Evolutionary conservation across 208 protist species (phyloP).

Genomic region (Naegleria fowleri): DNA sequence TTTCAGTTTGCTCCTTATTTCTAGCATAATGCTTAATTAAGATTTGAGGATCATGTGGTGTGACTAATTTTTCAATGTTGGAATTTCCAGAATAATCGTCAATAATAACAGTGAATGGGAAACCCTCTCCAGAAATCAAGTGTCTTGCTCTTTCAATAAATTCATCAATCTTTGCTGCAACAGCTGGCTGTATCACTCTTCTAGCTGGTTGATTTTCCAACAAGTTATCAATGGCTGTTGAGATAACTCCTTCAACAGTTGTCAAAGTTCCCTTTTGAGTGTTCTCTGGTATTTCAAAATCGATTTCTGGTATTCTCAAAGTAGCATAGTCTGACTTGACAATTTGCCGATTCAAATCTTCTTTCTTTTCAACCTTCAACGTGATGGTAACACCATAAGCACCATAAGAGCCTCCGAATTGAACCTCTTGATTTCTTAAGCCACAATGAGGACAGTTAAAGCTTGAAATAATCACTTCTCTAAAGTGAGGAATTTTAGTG

Average conservation of each 20-base stretch:
- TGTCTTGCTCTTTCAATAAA: not conserved
- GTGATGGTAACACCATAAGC: conserved; percentile 70
- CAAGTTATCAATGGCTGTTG: conserved; percentile 24
- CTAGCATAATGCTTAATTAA: conserved; percentile 17
- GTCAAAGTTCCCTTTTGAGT: conserved; percentile 40
- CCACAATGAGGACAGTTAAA: conserved; percentile 77
- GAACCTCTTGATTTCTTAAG: conserved; percentile 71
- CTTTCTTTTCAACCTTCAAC: conserved; percentile 63
- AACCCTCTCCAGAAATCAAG: not conserved
- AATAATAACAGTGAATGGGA: conserved; percentile 42
- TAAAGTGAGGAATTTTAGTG: conserved; percentile 79
- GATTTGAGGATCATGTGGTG: conserved; percentile 30
- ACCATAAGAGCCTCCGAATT: conserved; percentile 71
- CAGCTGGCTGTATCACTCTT: conserved; percentile 28
- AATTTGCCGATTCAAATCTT: conserved; percentile 80
- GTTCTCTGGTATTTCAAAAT: conserved; percentile 78
- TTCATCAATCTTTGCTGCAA: conserved; percentile 34
- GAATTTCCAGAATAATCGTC: conserved; percentile 52
- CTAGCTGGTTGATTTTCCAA: conserved; percentile 26
- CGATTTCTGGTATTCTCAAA: conserved; percentile 75
- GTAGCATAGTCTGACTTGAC: conserved; percentile 83
- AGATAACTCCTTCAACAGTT: conserved; percentile 50
- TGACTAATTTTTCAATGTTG: conserved; percentile 37
- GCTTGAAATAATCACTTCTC: conserved; percentile 77
- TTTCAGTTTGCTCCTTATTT: conserved; percentile 29